phyloP scores from a whole-genome alignment of 2,329 filamentous ascomycete species.

The Fusarium sp. region DNA sequence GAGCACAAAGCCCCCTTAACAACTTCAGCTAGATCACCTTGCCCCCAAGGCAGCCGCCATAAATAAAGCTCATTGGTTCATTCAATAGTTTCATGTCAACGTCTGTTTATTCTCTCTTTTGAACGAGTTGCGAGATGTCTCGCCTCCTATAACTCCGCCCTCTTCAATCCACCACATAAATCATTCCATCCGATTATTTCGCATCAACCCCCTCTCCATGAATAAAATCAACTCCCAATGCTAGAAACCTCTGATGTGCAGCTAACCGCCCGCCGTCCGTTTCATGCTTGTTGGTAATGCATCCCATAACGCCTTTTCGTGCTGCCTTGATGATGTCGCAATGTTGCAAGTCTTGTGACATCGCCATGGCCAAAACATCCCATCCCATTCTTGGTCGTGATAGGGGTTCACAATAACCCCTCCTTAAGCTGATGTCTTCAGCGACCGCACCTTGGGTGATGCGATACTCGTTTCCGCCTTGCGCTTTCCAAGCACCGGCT shows the following conservation, averaged over 20 bases:
- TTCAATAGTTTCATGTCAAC: background rate
- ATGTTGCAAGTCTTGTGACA: background rate
- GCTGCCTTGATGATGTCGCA: background rate
- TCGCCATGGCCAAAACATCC: background rate
- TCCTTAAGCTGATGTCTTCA: slow-evolving; percentile 50
- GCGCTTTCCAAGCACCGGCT: slow-evolving; percentile 77
- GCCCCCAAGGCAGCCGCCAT: background rate
- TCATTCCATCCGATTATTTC: background rate
- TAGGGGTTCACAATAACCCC: background rate
- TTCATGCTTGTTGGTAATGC: slow-evolving; percentile 22
- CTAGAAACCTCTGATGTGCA: slow-evolving; percentile 25
- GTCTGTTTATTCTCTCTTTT: background rate
- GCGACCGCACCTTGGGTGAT: slow-evolving; percentile 52
- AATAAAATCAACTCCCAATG: slow-evolving; percentile 28
- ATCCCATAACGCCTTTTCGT: slow-evolving; percentile 32
- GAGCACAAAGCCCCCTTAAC: background rate
- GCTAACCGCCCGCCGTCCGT: slow-evolving; percentile 4
- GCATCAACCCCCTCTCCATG: background rate
- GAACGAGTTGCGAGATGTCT: background rate
- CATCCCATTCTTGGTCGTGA: background rate
- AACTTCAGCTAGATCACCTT: background rate
- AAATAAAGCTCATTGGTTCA: background rate
- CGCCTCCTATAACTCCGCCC: background rate
- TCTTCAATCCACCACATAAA: background rate
- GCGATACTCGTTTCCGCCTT: slow-evolving; percentile 74